Evolutionary conservation across 345 rosid genomes (phyloP), one percentile per base, ranked within the genome.

Genomic region (Brassica napus): DNA sequence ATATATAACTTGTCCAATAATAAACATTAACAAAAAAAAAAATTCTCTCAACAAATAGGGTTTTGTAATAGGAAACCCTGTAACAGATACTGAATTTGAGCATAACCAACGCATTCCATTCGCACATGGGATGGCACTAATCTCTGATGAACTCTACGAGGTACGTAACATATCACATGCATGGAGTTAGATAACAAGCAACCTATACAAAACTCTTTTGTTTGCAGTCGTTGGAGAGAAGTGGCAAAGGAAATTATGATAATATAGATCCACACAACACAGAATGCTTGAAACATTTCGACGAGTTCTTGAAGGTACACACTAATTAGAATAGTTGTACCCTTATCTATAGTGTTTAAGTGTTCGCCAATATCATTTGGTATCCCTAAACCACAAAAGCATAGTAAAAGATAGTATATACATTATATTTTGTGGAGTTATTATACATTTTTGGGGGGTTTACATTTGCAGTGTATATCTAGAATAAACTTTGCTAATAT

Each of bases 71-170:
- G 79, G 79, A 21, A 75, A 66, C 12, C 79, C 79, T 3, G 1
- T 6, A 55, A 75, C 79, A n/a, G 26, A 55, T 0, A 1, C 0
- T 0, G 61, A 55, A 0, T 0, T 35, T 23, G 72, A 75, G 1
- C 1, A 1, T 9, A 34, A 66, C 30, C 5, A 21, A 0, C 79
- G 66, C 0, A 58, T 75, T 65, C 71, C 71, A 31, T 74, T 31
- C 54, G 64, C 63, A 49, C 71, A 65, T 64, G 72, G 72, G 5
- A 67, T 67, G 72, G 72, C 21, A 58, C 1, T 76, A 1, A 68
- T 76, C 2, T 76, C 79, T 32, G 59, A 67, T 42, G 72, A 67
- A 26, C 79, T 75, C 65, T 47, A 44, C 12, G 60, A 73, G 72
- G 78, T 55, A 65, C 5, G 3, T 62, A 3, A 49, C 18, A 52